Conservation (phyloP, 2,329 filamentous ascomycete species). For the Alternaria rosae region DNA sequence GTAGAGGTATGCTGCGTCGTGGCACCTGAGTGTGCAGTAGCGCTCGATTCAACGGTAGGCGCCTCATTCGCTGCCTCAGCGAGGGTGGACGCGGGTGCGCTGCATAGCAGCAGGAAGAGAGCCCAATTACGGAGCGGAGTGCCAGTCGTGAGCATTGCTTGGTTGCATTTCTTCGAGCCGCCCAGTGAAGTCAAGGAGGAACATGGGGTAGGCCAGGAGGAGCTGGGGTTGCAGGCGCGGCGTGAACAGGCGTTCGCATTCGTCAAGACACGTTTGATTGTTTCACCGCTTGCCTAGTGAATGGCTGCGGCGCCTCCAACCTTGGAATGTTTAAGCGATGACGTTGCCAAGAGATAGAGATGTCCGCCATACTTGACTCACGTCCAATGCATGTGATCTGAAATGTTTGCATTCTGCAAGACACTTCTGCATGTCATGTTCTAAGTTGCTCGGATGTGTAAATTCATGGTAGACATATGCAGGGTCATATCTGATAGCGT, state of each 20-base stretch:
- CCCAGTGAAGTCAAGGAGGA: slow-evolving; percentile 15
- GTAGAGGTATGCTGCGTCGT: slow-evolving; percentile 24
- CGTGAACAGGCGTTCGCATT: slow-evolving; percentile 33
- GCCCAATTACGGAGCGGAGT: slow-evolving; percentile 49
- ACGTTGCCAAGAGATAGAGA: slow-evolving; percentile 13
- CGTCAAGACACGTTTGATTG: slow-evolving; percentile 25
- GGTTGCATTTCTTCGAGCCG: slow-evolving; percentile 45
- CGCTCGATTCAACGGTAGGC: slow-evolving; percentile 26
- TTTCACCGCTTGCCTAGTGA: slow-evolving; percentile 22
- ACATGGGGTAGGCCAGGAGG: slow-evolving; percentile 22
- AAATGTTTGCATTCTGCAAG: background rate
- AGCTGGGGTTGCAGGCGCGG: slow-evolving; percentile 17
- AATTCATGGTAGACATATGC: background rate
- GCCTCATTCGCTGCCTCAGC: slow-evolving; percentile 46
- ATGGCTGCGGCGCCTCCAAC: slow-evolving; percentile 7
- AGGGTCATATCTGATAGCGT: slow-evolving; percentile 10
- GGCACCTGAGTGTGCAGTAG: slow-evolving; percentile 35
- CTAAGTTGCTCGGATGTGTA: background rate
- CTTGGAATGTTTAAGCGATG: slow-evolving; percentile 10
- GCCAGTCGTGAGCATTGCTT: slow-evolving; percentile 51
- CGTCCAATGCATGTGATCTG: background rate
- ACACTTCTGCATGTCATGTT: background rate
- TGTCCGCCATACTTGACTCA: background rate
- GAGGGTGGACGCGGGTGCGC: slow-evolving; percentile 32
- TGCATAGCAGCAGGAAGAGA: slow-evolving; percentile 45